Evolutionary conservation across 495 filamentous ascomycete species (phyloP).

Genomic region (Lichina pygmaea): DNA sequence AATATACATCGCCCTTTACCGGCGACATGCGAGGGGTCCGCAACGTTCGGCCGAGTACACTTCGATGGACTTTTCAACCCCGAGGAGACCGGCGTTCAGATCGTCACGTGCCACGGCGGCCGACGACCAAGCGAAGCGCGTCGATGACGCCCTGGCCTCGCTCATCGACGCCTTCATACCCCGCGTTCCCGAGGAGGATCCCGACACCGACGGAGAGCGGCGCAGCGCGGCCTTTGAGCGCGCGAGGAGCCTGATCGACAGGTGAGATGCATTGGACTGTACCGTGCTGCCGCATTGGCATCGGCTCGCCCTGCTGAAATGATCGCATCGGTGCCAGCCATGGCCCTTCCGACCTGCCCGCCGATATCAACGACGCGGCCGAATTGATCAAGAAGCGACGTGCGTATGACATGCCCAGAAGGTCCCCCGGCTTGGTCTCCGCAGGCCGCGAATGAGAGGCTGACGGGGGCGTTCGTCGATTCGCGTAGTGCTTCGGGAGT

Average conservation of each 20-base stretch:
- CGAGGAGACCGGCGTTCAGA: too few relatives aligned
- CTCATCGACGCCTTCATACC: slow-evolving; percentile 24
- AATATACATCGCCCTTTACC: too few relatives aligned
- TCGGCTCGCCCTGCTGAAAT: too few relatives aligned
- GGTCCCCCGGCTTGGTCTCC: not conserved
- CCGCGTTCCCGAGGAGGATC: slow-evolving; percentile 16
- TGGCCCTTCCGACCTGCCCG: slow-evolving; percentile 11
- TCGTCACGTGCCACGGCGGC: not conserved
- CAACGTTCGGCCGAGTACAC: too few relatives aligned
- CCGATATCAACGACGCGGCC: slow-evolving; percentile 67
- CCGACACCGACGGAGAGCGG: slow-evolving; percentile 17
- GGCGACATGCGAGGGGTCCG: too few relatives aligned
- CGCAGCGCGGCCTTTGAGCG: slow-evolving; percentile 17
- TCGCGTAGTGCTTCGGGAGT: slow-evolving; percentile 34
- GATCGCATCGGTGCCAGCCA: not conserved
- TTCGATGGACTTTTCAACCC: too few relatives aligned
- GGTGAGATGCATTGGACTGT: not conserved
- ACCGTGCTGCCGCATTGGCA: not conserved
- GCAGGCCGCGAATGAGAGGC: not conserved
- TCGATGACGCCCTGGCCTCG: slow-evolving; percentile 27
- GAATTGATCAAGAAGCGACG: slow-evolving; percentile 71
- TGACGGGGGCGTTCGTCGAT: slow-evolving; percentile 1
- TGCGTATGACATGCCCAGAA: slow-evolving; percentile 4
- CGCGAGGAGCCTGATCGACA: slow-evolving; percentile 17
- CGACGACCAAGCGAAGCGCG: slow-evolving; percentile 10